A percentile compares a stretch with the other conserved stretches of the same genome.
phyloP scores from a whole-genome alignment of 352 stramenopile genomes.

The Pythium coloratum region DNA sequence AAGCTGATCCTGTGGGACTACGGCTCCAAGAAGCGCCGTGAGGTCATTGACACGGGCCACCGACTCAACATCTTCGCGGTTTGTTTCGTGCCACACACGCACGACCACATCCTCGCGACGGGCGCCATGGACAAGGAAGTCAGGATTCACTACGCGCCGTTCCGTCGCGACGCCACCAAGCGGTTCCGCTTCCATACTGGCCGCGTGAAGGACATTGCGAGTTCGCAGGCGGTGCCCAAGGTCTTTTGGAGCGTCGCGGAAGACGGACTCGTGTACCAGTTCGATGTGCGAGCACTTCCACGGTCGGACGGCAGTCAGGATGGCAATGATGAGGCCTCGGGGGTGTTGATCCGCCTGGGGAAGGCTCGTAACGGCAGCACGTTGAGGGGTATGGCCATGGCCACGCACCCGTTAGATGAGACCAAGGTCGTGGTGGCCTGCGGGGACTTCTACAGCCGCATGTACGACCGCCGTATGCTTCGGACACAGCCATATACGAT shows the following conservation, averaged over 20 bases:
- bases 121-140: constrained; percentile 85
- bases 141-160: constrained; percentile 84
- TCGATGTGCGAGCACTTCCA: constrained; percentile 70
- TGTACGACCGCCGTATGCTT: constrained; percentile 83
- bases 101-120: constrained; percentile 79
- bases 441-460: constrained; percentile 74
- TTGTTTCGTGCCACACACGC: constrained; percentile 78
- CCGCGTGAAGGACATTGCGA: constrained; percentile 83
- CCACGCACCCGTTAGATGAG: constrained; percentile 61
- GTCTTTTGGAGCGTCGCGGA: constrained; percentile 87
- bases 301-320: constrained; percentile 30
- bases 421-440: constrained; percentile 75
- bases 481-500: constrained; percentile 32
- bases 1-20: constrained; percentile 84
- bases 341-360: constrained; percentile 67
- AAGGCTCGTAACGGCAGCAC: constrained; percentile 42
- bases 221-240: constrained; percentile 59
- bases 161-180: constrained; percentile 59
- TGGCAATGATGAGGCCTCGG: constrained; percentile 40
- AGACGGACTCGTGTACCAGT: constrained; percentile 84
- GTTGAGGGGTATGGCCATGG: constrained; percentile 75
- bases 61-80: constrained; percentile 87
- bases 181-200: constrained; percentile 68
- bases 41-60: constrained; percentile 76
- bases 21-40: constrained; percentile 40